A percentile compares a stretch with the other conserved stretches of the same genome.
phyloP scores from a whole-genome alignment of 495 filamentous ascomycete species.

The Penicillium verhagenii region DNA sequence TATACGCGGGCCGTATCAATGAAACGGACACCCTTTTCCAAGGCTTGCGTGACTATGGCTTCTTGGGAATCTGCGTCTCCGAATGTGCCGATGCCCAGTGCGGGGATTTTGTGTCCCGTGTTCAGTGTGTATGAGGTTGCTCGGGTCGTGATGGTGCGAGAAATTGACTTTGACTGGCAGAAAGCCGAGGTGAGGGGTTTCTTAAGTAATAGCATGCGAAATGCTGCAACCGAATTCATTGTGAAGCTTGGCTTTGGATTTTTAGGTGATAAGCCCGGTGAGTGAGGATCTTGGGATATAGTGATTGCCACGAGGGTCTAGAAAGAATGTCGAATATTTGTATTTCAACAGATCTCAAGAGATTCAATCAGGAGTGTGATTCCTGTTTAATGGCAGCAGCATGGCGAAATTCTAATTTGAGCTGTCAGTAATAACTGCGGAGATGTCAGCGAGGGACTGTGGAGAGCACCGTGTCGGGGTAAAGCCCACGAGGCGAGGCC shows the following conservation, averaged over 20 bases:
- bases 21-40: slow-evolving; percentile 53
- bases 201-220: background rate
- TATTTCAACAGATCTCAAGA: too few species aligned
- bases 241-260: background rate
- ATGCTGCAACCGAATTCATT: background rate
- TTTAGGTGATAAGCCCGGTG: background rate
- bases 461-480: background rate
- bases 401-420: background rate
- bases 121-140: slow-evolving; percentile 24
- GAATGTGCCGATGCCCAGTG: slow-evolving; percentile 43
- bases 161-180: too few species aligned
- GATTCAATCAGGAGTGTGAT: too few species aligned
- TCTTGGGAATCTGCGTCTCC: slow-evolving; percentile 44
- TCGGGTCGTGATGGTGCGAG: background rate
- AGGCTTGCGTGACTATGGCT: slow-evolving; percentile 36
- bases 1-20: slow-evolving; percentile 53
- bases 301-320: background rate
- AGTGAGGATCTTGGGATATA: background rate
- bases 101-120: slow-evolving; percentile 43
- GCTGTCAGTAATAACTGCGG: background rate
- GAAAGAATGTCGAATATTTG: too few species aligned
- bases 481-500: background rate
- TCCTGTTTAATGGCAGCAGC: background rate
- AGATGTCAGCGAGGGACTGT: background rate
- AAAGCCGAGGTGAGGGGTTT: background rate